Conservation (phyloP, 148 eudicot species). For the Diospyros kaki region DNA sequence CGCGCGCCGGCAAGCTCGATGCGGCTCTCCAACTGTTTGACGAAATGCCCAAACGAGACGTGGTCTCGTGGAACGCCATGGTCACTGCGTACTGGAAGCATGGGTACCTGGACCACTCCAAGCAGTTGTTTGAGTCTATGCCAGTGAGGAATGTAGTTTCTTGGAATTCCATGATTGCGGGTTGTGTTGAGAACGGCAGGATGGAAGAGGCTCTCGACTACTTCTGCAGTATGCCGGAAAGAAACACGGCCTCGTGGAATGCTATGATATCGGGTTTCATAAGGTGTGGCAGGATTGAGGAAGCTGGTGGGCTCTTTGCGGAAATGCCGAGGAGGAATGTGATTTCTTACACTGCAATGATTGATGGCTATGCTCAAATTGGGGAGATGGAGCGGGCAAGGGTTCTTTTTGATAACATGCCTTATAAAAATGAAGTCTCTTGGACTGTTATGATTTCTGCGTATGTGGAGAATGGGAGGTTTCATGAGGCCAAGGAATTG, state of each 20-base stretch:
- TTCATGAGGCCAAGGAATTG: constrained; percentile 31
- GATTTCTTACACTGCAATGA: constrained; percentile 37
- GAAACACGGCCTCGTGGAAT: constrained; percentile 38
- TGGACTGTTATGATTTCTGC: constrained; percentile 50
- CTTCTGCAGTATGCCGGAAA: constrained; percentile 29
- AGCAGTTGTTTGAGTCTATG: constrained; percentile 27
- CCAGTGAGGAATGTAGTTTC: constrained; percentile 27
- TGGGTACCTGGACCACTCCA: constrained; percentile 23
- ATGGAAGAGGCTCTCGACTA: constrained; percentile 27
- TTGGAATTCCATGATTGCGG: constrained; percentile 36
- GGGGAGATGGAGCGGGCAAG: constrained; percentile 33
- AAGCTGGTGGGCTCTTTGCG: constrained; percentile 26
- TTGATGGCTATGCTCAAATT: constrained; percentile 33
- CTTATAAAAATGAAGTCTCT: constrained; percentile 25
- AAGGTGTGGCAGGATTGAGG: constrained; percentile 20
- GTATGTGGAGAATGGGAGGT: constrained; percentile 31
- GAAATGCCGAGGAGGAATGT: constrained; percentile 32
- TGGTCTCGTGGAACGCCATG: constrained; percentile 32
- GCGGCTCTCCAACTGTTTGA: constrained; percentile 40
- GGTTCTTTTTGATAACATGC: constrained; percentile 34
- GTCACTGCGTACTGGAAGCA: constrained; percentile 41
- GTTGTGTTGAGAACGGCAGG: constrained; percentile 22
- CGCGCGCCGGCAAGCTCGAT: constrained; percentile 21
- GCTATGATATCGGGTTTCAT: constrained; percentile 36
- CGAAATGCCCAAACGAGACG: constrained; percentile 24